Percentiles rank a stretch among this genome's conserved stretches.
Evolutionary conservation across 225 moss, liverwort and hornwort species (phyloP).

Genomic region (Polytrichum formosum): DNA sequence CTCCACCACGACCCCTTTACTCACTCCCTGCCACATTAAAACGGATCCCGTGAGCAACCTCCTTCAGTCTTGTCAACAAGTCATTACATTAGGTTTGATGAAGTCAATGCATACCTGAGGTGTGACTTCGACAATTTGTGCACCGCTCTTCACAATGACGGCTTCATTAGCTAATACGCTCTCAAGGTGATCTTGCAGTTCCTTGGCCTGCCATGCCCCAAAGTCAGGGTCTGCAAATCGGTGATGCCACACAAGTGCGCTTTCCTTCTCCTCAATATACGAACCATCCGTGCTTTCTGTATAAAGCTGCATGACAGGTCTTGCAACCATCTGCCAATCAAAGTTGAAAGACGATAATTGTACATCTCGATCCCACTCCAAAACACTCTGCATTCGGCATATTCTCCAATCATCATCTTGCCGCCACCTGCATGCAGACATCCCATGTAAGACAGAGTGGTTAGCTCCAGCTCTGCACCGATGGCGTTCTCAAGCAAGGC

Average conservation of each 20-base stretch:
- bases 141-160: conserved; percentile 85
- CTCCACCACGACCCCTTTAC: conserved; percentile 82
- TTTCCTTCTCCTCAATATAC: conserved; percentile 79
- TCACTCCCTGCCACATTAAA: conserved; percentile 63
- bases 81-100: not conserved
- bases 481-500: too few species aligned
- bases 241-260: conserved; percentile 92
- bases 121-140: conserved; percentile 90
- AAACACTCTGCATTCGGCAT: conserved; percentile 58
- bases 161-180: conserved; percentile 88
- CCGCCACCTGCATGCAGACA: conserved; percentile 27
- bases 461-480: not conserved
- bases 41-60: not conserved
- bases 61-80: not conserved
- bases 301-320: conserved; percentile 80
- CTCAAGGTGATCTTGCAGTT: conserved; percentile 86
- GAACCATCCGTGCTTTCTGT: conserved; percentile 89
- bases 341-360: conserved; percentile 50
- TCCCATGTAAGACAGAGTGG: not conserved
- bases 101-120: conserved; percentile 59
- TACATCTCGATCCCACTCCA: conserved; percentile 48
- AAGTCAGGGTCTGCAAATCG: conserved; percentile 87
- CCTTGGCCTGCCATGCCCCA: conserved; percentile 96
- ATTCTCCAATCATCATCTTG: conserved; percentile 39
- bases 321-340: conserved; percentile 76